Evolutionary conservation across 1,284 basidiomycete genomes (phyloP).

Genomic region (Apiotrichum montevideense): DNA sequence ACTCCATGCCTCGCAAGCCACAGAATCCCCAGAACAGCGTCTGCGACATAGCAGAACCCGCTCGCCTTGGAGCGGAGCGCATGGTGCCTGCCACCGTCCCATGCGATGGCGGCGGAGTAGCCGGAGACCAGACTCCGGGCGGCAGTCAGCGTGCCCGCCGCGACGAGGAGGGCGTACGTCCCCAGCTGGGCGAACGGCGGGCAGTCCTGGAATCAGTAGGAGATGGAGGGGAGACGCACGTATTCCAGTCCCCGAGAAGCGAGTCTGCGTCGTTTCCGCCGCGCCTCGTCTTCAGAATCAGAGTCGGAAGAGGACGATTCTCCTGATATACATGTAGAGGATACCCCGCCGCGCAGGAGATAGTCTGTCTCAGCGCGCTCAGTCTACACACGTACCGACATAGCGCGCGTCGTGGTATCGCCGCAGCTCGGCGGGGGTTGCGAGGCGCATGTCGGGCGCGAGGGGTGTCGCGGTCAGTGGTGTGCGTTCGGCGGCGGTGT

Average conservation of each 20-base stretch:
- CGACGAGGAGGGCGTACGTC: constrained; percentile 64
- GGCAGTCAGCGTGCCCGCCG: constrained; percentile 69
- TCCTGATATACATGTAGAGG: too few relatives aligned
- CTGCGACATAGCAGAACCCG: constrained; percentile 91
- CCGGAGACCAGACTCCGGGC: constrained; percentile 57
- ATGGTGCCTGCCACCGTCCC: constrained; percentile 65
- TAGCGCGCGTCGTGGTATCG: constrained; percentile 48
- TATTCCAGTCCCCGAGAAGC: constrained; percentile 64
- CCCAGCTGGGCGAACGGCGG: constrained; percentile 65
- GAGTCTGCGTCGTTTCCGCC: constrained; percentile 22
- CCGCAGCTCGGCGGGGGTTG: constrained; percentile 33
- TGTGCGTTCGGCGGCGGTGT: not conserved
- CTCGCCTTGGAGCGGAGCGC: constrained; percentile 60
- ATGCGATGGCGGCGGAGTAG: constrained; percentile 63
- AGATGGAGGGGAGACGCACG: constrained; percentile 41
- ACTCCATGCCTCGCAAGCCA: constrained; percentile 24
- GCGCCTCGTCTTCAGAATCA: constrained; percentile 7
- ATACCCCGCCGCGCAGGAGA: constrained; percentile 6
- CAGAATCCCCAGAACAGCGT: constrained; percentile 70
- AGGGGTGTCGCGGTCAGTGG: constrained; percentile 15
- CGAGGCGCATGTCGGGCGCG: constrained; percentile 23
- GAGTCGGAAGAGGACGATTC: not conserved
- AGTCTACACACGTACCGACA: constrained; percentile 30
- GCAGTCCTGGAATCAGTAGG: constrained; percentile 59
- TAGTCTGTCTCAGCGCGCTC: constrained; percentile 14